These are phyloP conservation scores for Bipolaris cookei DNA, from an alignment of 2,329 filamentous ascomycete genomes.

Conservation along the genomic window DNA sequence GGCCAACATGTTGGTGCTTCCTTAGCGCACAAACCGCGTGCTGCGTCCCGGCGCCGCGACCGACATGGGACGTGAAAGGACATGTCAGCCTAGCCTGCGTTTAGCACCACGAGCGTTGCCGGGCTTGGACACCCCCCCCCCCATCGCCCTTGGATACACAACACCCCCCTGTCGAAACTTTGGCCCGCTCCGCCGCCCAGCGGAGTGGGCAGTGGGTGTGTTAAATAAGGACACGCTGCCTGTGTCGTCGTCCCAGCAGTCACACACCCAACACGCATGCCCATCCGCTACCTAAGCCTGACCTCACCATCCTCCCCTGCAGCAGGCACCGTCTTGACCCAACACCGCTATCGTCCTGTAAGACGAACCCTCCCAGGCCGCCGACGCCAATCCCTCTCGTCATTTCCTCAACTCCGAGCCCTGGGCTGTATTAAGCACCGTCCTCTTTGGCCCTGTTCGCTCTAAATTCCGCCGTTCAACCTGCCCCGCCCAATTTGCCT, in stretches of 20 bases:
- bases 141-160: conserved; percentile 12
- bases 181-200: conserved; percentile 37
- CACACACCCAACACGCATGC: background rate
- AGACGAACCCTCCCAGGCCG: conserved; percentile 29
- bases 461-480: conserved; percentile 21
- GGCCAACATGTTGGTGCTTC: conserved; percentile 29
- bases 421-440: conserved; percentile 16
- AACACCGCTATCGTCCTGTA: conserved; percentile 5
- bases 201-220: conserved; percentile 32
- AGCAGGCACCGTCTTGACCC: conserved; percentile 13
- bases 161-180: conserved; percentile 29
- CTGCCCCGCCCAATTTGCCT: conserved; percentile 20
- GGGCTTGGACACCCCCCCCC: conserved; percentile 23
- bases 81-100: conserved; percentile 28
- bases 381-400: conserved; percentile 23
- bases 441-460: conserved; percentile 22
- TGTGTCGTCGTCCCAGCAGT: conserved; percentile 18
- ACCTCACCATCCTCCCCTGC: conserved; percentile 27
- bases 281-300: conserved; percentile 28
- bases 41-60: conserved; percentile 43
- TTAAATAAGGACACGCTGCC: conserved; percentile 35
- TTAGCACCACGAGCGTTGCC: conserved; percentile 21
- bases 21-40: conserved; percentile 41
- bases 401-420: conserved; percentile 26
- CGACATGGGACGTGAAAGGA: conserved; percentile 19